Evolutionary conservation across 805 yeast genomes (phyloP).

Genomic region (Saccharomycopsis schoenii): DNA sequence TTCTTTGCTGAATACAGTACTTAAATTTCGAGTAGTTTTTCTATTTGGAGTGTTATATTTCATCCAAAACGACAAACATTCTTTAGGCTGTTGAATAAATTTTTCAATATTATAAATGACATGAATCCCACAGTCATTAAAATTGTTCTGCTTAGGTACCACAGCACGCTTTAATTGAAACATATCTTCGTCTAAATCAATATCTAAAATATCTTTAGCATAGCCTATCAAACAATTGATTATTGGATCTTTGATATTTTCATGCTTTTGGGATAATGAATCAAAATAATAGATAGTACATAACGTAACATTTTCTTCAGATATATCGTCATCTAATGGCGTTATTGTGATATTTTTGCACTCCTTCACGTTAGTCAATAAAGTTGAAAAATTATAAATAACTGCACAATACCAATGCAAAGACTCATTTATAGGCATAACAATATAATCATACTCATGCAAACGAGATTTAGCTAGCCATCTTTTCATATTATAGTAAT

Average conservation of each 20-base stretch:
- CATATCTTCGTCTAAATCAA: conserved; percentile 35
- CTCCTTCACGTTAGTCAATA: conserved; percentile 17
- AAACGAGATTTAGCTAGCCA: conserved; percentile 73
- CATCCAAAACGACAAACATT: conserved; percentile 43
- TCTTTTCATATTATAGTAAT: conserved; percentile 54
- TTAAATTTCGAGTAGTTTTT: not conserved
- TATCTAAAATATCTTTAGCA: conserved; percentile 51
- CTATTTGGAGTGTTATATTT: conserved; percentile 3
- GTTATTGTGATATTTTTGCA: conserved; percentile 16
- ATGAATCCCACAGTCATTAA: conserved; percentile 92
- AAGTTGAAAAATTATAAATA: conserved; percentile 41
- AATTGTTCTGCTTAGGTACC: conserved; percentile 80
- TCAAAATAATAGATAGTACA: conserved; percentile 54
- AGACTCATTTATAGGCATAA: conserved; percentile 74
- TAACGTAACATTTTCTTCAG: not conserved
- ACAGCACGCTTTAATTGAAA: conserved; percentile 40
- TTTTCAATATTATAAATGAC: conserved; percentile 63
- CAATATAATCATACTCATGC: conserved; percentile 45
- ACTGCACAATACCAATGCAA: conserved; percentile 86
- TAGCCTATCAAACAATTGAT: conserved; percentile 53
- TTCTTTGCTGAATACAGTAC: conserved; percentile 19
- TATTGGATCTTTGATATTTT: conserved; percentile 41
- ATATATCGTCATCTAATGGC: conserved; percentile 12
- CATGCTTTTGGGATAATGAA: conserved; percentile 57
- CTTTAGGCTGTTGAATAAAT: conserved; percentile 40